phyloP scores from a whole-genome alignment of 2,329 filamentous ascomycete species.

The Monilinia vaccinii-corymbosi region DNA sequence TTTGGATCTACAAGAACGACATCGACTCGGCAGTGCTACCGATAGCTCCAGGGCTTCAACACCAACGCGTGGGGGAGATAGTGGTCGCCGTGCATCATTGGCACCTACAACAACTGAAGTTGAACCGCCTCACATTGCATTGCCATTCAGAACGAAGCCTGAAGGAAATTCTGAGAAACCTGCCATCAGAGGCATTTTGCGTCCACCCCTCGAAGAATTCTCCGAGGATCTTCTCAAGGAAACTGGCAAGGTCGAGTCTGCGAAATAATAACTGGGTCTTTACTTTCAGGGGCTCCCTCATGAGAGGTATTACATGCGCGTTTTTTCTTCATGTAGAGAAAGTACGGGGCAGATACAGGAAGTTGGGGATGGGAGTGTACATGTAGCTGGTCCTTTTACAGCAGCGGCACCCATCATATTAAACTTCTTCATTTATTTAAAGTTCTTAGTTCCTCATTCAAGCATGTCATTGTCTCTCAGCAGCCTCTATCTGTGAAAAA shows the following conservation, averaged over 20 bases:
- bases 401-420: background rate
- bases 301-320: background rate
- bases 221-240: background rate
- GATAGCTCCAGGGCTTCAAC: background rate
- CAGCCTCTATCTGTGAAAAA: no score
- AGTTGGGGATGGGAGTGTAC: background rate
- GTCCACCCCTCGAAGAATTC: background rate
- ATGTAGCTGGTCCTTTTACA: background rate
- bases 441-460: background rate
- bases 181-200: background rate
- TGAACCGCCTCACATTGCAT: background rate
- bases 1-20: background rate
- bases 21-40: no score
- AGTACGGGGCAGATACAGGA: background rate
- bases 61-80: background rate
- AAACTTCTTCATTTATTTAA: background rate
- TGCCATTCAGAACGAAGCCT: background rate
- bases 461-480: accelerated
- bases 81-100: background rate
- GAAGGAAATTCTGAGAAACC: background rate
- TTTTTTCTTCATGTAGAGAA: background rate
- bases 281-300: background rate
- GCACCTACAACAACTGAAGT: background rate
- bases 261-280: background rate
- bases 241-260: background rate